Base-by-base conservation (phyloP, 176 grass and related monocot genomes). In the Elaeis guineensis region DNA sequence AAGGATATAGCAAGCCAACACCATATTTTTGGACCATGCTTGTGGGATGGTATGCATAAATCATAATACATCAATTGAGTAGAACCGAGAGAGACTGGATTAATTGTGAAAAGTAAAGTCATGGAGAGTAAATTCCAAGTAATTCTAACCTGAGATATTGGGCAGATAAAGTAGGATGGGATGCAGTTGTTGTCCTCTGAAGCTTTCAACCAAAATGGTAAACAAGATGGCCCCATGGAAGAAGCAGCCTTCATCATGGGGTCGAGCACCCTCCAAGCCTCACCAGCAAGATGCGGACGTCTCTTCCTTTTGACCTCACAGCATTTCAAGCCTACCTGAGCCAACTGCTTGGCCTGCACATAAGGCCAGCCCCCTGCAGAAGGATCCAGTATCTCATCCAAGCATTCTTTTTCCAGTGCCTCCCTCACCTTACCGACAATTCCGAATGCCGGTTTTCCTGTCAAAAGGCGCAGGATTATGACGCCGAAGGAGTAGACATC, bases 401-500 rank as follows among this genome's bases (percentile, higher is more conserved):
- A 72, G 58, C 12, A 51, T n/a, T 51, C 71, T 5, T 51, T 77
- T 17, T 61, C 77, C 49, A 79, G 25, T 19, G 81, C 81, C 22
- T 67, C 68, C 64, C 82, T 77, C 12, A 85, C 72, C 61, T 75
- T 72, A 2, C 58, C 77, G 51, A 30, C 77, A 52, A 89, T 66
- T 48, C 72, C 76, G 19, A 79, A 64, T 25, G 84, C 67, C 2
- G 49, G 32, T 66, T 69, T 85, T 50, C 81, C 81, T 6, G 89
- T 95, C 39, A 95, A 57, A 48, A 95, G 82, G 25, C 82, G 75
- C 65, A 89, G 61, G 25, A 95, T 68, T 50, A 89, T 78, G 1
- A 95, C 73, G 44, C 89, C 89, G 25, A 95, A 89, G 28, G 89
- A 95, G 52, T 82, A 95, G n/a, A 95, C 77, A 4, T 89, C 85